Evolutionary conservation across 306 rosid species (phyloP), one percentile per base, ranked within the genome.

Genomic region (Cotoneaster glaucophyllus): DNA sequence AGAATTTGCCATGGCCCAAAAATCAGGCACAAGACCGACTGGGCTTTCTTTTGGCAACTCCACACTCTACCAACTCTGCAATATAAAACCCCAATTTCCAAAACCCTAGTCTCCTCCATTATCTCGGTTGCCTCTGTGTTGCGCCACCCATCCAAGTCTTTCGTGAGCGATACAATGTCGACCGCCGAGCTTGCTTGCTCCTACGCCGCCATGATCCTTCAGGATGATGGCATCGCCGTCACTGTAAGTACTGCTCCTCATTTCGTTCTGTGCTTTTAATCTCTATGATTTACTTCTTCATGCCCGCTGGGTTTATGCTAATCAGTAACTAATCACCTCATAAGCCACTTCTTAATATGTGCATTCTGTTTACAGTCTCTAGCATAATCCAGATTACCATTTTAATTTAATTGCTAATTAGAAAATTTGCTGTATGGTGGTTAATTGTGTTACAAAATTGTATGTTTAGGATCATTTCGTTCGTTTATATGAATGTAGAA

Each of bases 211-310:
- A 48, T 90, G 79, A 85, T 88, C 48, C 97, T 90, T 77, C 82
- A 86, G 32, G 96, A 88, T 6, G 96, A 93, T 18, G 93, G 84
- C 31, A 87, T 93, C 32, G 53, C 91, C 13, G 68, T 93, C 85
- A 88, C 94, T 13, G 96, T 92, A 53, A 83, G 86, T 22, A 8
- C 34, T 3, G 22, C 67, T 63, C n/a, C 28, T 28, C 19, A 15
- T 6, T 29, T 29, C 22, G 25, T 19, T 59, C 32, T 59, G 13
- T 59, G 26, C 9, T 17, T 17, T n/a, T 61, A 26, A 61, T 61
- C 65, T 25, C 17, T 5, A 61, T 12, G 65, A 29, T 13, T 25
- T 61, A 26, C 65, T 61, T 61, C 19, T 2, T 61, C 13, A 11
- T 61, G 2, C 32, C 13, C 17, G 8, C 6, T 58, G 0, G 5